Evolutionary conservation across 257 asterid genomes (phyloP).

Genomic region (Primulina huaijiensis): DNA sequence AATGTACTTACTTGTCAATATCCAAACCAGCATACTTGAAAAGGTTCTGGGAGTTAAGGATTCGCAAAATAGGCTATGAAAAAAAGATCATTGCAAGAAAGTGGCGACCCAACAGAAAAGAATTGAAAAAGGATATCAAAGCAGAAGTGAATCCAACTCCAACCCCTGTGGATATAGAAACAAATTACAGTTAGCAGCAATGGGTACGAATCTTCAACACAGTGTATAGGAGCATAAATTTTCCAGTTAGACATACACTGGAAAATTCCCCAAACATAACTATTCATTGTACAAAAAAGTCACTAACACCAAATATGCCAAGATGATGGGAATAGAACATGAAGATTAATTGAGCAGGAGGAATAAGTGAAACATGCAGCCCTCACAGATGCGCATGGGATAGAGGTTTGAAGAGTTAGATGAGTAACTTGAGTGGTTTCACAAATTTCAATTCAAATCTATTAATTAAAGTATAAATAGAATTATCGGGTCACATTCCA

Average conservation of each 20-base stretch:
- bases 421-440: no score
- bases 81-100: constrained; percentile 24
- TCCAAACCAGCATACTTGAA: constrained; percentile 98
- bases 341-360: no score
- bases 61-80: constrained; percentile 31
- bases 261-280: no score
- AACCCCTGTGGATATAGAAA: constrained; percentile 66
- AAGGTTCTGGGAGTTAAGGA: constrained; percentile 79
- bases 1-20: constrained; percentile 78
- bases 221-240: neutral
- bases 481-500: no score
- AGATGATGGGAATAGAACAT: no score
- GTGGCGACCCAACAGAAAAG: constrained; percentile 23
- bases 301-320: no score
- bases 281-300: no score
- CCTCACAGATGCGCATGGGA: no score
- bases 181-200: constrained; percentile 24
- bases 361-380: no score
- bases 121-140: constrained; percentile 69
- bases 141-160: constrained; percentile 99
- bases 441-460: no score
- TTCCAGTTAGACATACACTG: neutral
- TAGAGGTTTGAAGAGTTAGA: no score
- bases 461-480: no score
- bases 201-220: neutral